Evolutionary conservation across 1,284 basidiomycete species (phyloP).

Genomic region (Athelia sp.): DNA sequence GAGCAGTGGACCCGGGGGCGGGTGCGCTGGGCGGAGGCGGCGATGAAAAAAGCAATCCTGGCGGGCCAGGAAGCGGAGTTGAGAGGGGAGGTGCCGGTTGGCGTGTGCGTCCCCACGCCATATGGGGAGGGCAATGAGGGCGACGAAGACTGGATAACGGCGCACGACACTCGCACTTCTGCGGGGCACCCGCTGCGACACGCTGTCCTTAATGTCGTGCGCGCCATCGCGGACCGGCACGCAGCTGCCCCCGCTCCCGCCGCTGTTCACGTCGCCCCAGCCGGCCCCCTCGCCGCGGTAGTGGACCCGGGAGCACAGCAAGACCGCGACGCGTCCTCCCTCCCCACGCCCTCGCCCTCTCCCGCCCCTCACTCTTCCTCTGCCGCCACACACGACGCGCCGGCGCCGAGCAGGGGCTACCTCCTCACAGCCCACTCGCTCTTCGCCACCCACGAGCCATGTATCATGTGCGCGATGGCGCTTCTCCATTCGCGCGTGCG

Average conservation of each 20-base stretch:
- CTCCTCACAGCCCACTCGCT: constrained; percentile 78
- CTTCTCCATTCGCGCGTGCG: constrained; percentile 86
- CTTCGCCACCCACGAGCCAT: constrained; percentile 92
- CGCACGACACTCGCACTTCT: constrained; percentile 66
- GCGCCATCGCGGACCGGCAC: constrained; percentile 57
- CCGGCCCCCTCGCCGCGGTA: too few relatives aligned
- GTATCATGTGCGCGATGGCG: constrained; percentile 95
- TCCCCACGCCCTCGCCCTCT: constrained; percentile 10
- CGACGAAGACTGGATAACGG: constrained; percentile 45
- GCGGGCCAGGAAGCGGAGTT: constrained; percentile 44
- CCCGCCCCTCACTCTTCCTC: constrained; percentile 1
- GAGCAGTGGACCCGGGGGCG: constrained; percentile 65
- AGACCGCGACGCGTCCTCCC: constrained; percentile 8
- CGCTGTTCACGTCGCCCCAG: not conserved
- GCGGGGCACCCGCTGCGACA: constrained; percentile 77
- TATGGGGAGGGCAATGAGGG: constrained; percentile 35
- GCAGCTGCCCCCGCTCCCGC: constrained; percentile 19
- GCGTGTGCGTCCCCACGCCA: constrained; percentile 66
- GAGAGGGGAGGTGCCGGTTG: constrained; percentile 72
- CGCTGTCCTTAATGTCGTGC: constrained; percentile 74
- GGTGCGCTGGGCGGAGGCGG: constrained; percentile 70
- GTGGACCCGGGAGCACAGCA: constrained; percentile 6
- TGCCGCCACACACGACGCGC: constrained; percentile 18
- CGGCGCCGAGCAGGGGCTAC: constrained; percentile 69
- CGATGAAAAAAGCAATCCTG: constrained; percentile 48